These are phyloP conservation scores for Ilex paraguariensis DNA, from an alignment of 305 asterid species.

Conservation along the genomic window DNA sequence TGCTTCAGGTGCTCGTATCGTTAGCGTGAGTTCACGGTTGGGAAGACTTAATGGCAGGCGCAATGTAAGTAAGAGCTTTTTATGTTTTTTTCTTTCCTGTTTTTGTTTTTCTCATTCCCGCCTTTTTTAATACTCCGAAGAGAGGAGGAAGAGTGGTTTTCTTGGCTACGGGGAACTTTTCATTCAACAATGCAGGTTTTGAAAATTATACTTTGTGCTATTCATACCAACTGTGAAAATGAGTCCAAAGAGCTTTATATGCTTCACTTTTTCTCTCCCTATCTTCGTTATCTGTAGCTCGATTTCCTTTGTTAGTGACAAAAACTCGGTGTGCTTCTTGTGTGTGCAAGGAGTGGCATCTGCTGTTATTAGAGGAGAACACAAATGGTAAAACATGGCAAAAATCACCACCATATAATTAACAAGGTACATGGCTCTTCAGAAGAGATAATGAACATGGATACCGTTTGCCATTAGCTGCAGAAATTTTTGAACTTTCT, in stretches of 20 bases:
- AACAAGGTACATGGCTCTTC: neutral
- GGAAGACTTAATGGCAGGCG: constrained; percentile 81
- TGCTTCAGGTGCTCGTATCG: constrained; percentile 68
- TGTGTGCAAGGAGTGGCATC: neutral
- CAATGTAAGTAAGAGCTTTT: constrained; percentile 45
- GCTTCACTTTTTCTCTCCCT: neutral
- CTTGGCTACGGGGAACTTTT: neutral
- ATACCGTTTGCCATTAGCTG: neutral
- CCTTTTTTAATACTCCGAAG: neutral
- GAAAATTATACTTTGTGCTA: neutral
- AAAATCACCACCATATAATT: no score
- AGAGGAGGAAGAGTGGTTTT: no score
- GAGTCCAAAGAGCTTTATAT: neutral
- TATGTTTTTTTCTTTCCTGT: neutral
- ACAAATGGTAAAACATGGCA: no score
- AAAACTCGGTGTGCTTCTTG: no score
- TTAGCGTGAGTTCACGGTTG: constrained; percentile 66
- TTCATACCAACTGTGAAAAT: neutral
- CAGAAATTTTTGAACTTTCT: neutral
- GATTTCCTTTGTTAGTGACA: neutral
- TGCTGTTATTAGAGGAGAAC: neutral
- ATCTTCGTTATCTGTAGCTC: neutral
- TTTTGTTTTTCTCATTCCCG: neutral
- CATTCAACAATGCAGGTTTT: neutral
- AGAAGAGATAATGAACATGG: neutral